Evolutionary conservation across 2,329 filamentous ascomycete genomes (phyloP).

Genomic region (Zymoseptoria pseudotritici): DNA sequence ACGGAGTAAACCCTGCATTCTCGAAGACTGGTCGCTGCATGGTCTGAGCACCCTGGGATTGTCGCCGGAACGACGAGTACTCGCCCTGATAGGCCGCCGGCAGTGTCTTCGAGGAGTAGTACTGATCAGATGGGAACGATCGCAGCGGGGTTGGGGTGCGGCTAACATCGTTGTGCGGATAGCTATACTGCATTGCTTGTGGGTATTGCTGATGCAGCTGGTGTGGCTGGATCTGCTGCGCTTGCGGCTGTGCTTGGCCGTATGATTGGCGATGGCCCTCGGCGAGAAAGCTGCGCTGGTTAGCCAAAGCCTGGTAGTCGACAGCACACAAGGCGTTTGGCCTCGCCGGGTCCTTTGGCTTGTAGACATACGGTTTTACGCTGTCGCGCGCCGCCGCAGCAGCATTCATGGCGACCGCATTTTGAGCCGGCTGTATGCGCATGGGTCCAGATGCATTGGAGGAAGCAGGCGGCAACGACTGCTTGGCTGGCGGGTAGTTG

Average conservation of each 20-base stretch:
- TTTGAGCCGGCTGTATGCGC: slow-evolving; percentile 8
- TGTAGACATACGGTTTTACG: slow-evolving; percentile 33
- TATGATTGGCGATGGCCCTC: slow-evolving; percentile 16
- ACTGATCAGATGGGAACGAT: slow-evolving; percentile 30
- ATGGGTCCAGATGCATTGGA: slow-evolving; percentile 14
- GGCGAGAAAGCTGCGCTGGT: slow-evolving; percentile 23
- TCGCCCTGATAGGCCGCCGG: slow-evolving; percentile 31
- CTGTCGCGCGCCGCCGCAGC: slow-evolving; percentile 11
- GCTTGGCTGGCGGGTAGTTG: slow-evolving; percentile 18
- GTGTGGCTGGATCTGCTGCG: slow-evolving; percentile 1
- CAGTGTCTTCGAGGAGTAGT: slow-evolving; percentile 30
- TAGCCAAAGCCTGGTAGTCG: slow-evolving; percentile 25
- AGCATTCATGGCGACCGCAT: slow-evolving; percentile 3
- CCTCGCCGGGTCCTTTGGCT: slow-evolving; percentile 27
- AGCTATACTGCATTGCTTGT: slow-evolving; percentile 15
- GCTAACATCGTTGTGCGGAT: slow-evolving; percentile 20
- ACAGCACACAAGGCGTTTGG: slow-evolving; percentile 22
- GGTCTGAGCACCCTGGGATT: slow-evolving; percentile 25
- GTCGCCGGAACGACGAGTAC: slow-evolving; percentile 30
- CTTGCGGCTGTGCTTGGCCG: slow-evolving; percentile 8
- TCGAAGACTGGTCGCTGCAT: slow-evolving; percentile 23
- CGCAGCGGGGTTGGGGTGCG: slow-evolving; percentile 21
- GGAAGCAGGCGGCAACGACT: slow-evolving; percentile 18
- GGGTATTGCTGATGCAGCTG: slow-evolving; percentile 3
- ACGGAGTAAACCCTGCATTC: slow-evolving; percentile 16